Base-by-base conservation (phyloP, 495 filamentous ascomycete genomes). In the Bathelium albidoporum region DNA sequence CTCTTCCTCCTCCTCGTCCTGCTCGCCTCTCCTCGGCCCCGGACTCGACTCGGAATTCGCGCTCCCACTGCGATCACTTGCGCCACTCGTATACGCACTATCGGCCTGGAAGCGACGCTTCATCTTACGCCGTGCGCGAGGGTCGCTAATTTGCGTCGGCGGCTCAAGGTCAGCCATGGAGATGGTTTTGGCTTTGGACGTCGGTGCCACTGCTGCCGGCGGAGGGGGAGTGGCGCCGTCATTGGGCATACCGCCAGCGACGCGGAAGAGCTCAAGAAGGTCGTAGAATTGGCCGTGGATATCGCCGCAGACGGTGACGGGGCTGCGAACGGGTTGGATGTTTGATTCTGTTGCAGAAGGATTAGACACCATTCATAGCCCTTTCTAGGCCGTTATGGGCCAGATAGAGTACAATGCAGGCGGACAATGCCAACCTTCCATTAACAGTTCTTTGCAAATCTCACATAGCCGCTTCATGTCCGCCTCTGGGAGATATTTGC, bases 211-310 rank as follows among this genome's bases (percentile, higher is more conserved):
- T 29, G 68, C 39, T 18, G 64, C 59, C 29, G 81, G 79, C 0
- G 82, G 84, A 61, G 83, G 81, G 10, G 89, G 87, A 3, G 58
- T 12, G 14, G 61, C 31, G 14, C 83, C 82, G 66, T 93, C 86
- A 66, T 89, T 87, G 16, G 94, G 94, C 85, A 97, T 94, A 63
- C 94, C 94, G 59, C 94, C 94, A 24, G 91, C 91, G 5, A 98
- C 92, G 45, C 90, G 88, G 78, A 98, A 98, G 32, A 98, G 85
- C 76, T 98, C 94, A 59, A 97, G 83, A 7, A 98, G 82, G 75
- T 98, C 94, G 81, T 97, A 98, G 77, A 97, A 98, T 78, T 98
- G 94, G 70, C 94, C 94, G 76, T 98, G 94, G 69, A 98, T 96
- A 73, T 98, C 94, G 70, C 94, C 94, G 71, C 94, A 98, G 67